Conservation (phyloP, 306 rosid species). For the Parietaria judaica region DNA sequence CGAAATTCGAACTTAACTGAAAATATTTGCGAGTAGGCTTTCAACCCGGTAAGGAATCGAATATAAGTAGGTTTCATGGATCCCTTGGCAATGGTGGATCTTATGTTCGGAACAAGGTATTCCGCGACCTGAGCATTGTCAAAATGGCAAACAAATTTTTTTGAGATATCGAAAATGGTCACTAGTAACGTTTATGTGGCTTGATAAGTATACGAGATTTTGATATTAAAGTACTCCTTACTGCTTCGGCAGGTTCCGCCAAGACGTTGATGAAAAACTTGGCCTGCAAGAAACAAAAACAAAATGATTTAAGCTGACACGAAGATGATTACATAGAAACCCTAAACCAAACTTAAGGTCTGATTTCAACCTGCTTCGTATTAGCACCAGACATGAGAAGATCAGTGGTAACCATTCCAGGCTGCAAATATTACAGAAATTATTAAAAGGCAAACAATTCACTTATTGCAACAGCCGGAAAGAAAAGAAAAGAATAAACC, state of each 20-base stretch:
- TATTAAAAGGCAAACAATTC: background rate
- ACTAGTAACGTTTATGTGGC: too few species aligned
- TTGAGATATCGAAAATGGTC: too few species aligned
- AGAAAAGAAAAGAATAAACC: too few species aligned
- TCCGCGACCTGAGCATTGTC: slow-evolving; percentile 64
- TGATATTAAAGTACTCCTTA: slow-evolving; percentile 22
- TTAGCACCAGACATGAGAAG: slow-evolving; percentile 98
- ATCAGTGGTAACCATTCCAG: slow-evolving; percentile 98
- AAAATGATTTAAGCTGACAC: slow-evolving; percentile 2
- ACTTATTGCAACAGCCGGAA: background rate
- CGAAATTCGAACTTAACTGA: slow-evolving; percentile 50
- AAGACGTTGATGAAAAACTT: slow-evolving; percentile 91
- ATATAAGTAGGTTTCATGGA: slow-evolving; percentile 76
- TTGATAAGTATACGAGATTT: background rate
- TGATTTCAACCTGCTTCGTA: slow-evolving; percentile 65
- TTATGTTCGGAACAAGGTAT: slow-evolving; percentile 69
- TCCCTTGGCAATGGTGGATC: slow-evolving; percentile 58
- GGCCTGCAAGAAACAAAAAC: slow-evolving; percentile 52
- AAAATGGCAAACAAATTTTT: background rate
- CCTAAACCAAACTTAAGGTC: slow-evolving; percentile 1
- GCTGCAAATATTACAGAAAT: slow-evolving; percentile 43
- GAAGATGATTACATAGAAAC: background rate
- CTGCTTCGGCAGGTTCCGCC: slow-evolving; percentile 98
- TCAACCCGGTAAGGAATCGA: slow-evolving; percentile 82
- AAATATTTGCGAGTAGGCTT: slow-evolving; percentile 89